These are phyloP conservation scores for Penicillium parvum DNA, from an alignment of 495 filamentous ascomycete genomes.

Conservation along the genomic window DNA sequence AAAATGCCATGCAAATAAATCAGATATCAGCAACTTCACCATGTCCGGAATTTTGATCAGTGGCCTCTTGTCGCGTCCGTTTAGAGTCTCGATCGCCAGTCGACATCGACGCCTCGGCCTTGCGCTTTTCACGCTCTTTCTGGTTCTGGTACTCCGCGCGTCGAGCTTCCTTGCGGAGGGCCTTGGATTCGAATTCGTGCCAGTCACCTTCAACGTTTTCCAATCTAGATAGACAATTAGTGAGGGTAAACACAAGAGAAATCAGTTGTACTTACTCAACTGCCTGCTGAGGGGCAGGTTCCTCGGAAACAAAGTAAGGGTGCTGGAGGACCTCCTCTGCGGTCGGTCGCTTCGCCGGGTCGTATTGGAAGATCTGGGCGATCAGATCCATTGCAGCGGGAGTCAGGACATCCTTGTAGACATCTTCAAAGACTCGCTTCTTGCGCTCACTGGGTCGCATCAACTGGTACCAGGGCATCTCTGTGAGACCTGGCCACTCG, in stretches of 20 bases:
- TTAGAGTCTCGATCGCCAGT: constrained; percentile 40
- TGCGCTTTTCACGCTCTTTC: constrained; percentile 51
- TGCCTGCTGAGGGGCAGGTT: constrained; percentile 72
- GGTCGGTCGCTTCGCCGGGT: constrained; percentile 78
- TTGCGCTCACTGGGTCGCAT: constrained; percentile 70
- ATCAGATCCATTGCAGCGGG: constrained; percentile 80
- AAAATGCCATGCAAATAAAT: constrained; percentile 11
- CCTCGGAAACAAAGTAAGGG: constrained; percentile 81
- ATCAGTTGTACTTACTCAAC: constrained; percentile 63
- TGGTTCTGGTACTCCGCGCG: constrained; percentile 53
- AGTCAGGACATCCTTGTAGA: constrained; percentile 69
- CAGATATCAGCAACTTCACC: neutral
- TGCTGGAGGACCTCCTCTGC: constrained; percentile 84
- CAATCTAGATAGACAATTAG: constrained; percentile 50
- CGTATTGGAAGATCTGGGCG: constrained; percentile 75
- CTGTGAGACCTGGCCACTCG: constrained; percentile 82
- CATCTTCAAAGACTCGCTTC: constrained; percentile 75
- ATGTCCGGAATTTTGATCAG: constrained; percentile 2
- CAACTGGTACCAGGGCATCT: constrained; percentile 96
- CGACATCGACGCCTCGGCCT: constrained; percentile 25
- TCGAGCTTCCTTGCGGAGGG: constrained; percentile 76
- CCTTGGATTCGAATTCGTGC: constrained; percentile 99
- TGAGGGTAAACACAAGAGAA: constrained; percentile 6
- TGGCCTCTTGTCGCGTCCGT: constrained; percentile 25
- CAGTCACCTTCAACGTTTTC: constrained; percentile 87